phyloP scores from a whole-genome alignment of 352 stramenopile species.

The Phytophthora sp. region DNA sequence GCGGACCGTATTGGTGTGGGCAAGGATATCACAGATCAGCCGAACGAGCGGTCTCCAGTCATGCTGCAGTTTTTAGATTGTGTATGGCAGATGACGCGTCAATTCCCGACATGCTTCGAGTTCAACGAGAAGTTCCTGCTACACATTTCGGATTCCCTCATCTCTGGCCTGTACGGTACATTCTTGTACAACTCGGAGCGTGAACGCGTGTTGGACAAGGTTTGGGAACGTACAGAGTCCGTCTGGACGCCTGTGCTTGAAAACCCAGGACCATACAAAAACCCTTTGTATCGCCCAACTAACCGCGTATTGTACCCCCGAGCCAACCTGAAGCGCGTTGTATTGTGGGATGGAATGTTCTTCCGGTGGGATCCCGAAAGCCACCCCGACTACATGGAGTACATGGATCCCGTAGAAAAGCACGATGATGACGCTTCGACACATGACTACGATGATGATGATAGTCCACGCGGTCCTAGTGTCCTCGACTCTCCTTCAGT shows the following conservation, averaged over 20 bases:
- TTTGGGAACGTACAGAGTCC: constrained; percentile 87
- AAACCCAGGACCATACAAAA: constrained; percentile 66
- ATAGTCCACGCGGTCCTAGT: constrained; percentile 27
- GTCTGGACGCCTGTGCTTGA: constrained; percentile 86
- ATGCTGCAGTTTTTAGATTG: constrained; percentile 90
- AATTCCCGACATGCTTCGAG: constrained; percentile 90
- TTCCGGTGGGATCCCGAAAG: constrained; percentile 88
- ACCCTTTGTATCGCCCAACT: constrained; percentile 77
- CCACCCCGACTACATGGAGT: constrained; percentile 89
- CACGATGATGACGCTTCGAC: constrained; percentile 37
- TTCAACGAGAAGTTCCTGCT: constrained; percentile 90
- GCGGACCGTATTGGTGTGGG: constrained; percentile 81
- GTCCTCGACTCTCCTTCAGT: constrained; percentile 47
- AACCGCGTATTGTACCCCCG: constrained; percentile 85
- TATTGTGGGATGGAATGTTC: constrained; percentile 88
- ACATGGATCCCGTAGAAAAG: constrained; percentile 68
- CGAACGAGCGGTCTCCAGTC: constrained; percentile 84
- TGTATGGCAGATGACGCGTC: constrained; percentile 88
- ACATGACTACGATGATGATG: constrained; percentile 40
- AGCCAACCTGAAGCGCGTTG: constrained; percentile 87
- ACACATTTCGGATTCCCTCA: constrained; percentile 79
- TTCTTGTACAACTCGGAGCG: constrained; percentile 89
- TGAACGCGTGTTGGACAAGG: constrained; percentile 81
- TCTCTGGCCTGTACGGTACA: constrained; percentile 81
- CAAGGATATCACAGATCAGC: constrained; percentile 79